Evolutionary conservation across 202 grass and related monocot species (phyloP).

Genomic region (Setaria italica): DNA sequence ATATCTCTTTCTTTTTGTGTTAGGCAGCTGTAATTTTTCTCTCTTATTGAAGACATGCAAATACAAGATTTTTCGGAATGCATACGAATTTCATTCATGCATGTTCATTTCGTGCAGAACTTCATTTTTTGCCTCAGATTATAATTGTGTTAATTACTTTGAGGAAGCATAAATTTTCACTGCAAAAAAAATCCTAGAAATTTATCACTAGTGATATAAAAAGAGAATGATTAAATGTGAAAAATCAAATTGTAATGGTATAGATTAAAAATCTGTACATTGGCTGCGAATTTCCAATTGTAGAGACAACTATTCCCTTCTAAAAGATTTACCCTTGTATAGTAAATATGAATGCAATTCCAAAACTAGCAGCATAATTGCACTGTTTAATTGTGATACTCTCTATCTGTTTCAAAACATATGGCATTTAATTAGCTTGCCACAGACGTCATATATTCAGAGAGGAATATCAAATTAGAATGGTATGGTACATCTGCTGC

Average conservation of each 20-base stretch:
- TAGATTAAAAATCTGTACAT: too few relatives aligned
- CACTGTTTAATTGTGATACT: background rate
- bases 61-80: background rate
- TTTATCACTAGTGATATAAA: background rate
- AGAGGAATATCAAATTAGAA: too few relatives aligned
- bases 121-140: background rate
- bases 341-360: background rate
- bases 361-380: background rate
- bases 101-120: background rate
- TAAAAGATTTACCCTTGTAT: background rate
- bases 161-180: background rate
- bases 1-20: background rate
- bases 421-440: too few relatives aligned
- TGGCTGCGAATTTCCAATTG: background rate
- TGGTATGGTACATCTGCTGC: too few relatives aligned
- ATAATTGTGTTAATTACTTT: background rate
- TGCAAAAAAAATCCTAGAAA: background rate
- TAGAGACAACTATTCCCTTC: background rate
- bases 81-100: background rate
- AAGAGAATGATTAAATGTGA: background rate
- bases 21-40: background rate
- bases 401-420: too few relatives aligned
- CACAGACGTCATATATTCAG: too few relatives aligned
- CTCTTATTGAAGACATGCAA: background rate
- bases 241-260: background rate